phyloP scores from a whole-genome alignment of 2,329 filamentous ascomycete species.

The Aureobasidium leucospermi region DNA sequence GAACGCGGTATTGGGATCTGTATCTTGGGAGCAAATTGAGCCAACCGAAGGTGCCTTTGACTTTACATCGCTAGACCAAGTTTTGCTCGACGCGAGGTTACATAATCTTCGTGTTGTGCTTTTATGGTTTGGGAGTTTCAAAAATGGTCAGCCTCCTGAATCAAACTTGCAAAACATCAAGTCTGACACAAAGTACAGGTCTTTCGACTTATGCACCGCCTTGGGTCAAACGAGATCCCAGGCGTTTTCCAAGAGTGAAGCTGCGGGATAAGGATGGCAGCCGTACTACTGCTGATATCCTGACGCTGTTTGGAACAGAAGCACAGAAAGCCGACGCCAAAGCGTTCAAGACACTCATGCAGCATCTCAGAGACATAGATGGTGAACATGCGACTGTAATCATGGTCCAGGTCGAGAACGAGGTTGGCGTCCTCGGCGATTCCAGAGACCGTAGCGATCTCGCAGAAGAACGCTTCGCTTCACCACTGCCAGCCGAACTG shows the following conservation, averaged over 20 bases:
- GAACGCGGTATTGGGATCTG: constrained; percentile 40
- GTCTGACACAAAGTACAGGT: constrained; percentile 16
- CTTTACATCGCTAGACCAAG: constrained; percentile 35
- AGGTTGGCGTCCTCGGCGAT: constrained; percentile 46
- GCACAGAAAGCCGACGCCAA: constrained; percentile 31
- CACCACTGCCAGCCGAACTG: constrained; percentile 32
- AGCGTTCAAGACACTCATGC: constrained; percentile 34
- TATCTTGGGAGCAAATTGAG: constrained; percentile 43
- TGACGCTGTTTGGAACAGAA: constrained; percentile 33
- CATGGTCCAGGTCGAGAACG: constrained; percentile 54
- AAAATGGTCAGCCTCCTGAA: constrained; percentile 32
- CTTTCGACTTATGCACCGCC: constrained; percentile 32
- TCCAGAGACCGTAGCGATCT: constrained; percentile 40
- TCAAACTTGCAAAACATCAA: background rate
- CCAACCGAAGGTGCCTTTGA: constrained; percentile 38
- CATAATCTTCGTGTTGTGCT: constrained; percentile 35
- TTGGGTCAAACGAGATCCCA: constrained; percentile 32
- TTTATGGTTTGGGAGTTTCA: constrained; percentile 43
- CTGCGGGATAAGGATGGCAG: constrained; percentile 23
- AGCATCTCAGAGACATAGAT: constrained; percentile 39
- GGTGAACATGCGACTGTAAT: constrained; percentile 42
- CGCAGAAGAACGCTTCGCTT: constrained; percentile 37
- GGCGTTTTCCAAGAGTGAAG: constrained; percentile 27
- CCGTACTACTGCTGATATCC: constrained; percentile 26
- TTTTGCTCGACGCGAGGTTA: constrained; percentile 32